Evolutionary conservation across 1,284 basidiomycete species (phyloP), one percentile per base, ranked within the genome.

Genomic region (Irpex rosettiformis): DNA sequence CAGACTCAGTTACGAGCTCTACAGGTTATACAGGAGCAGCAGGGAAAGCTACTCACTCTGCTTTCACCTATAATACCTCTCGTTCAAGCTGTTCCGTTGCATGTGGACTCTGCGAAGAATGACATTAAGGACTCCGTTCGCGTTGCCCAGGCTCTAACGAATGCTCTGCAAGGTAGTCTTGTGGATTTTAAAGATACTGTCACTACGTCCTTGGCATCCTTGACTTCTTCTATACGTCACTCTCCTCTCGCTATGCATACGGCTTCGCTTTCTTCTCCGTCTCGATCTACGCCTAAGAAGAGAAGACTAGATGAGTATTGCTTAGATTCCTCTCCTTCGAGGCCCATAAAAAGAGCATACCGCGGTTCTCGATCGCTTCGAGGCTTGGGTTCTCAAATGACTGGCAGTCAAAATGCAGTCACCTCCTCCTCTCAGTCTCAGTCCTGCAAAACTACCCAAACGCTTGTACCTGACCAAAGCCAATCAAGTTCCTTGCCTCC

Each of bases 61-160:
- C 67, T 89, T 2, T 61, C 79, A 0, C 84, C 87, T 3, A 67
- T 89, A 8, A 68, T 85, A 4, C 83, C 86, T 21, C 70, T 85
- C 6, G 61, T 88, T 3, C 83, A 87, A 56, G 73, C 79, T 4
- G 61, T 88, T 25, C 80, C 85, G 1, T 67, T 80, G 0, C 82
- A 86, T 61, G 75, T 88, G 54, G 81, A 86, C 45, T 67, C 75
- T n/a, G 71, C 77, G n/a, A 76, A 77, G 37, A 74, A 67, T 42
- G 67, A 68, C 16, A 66, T 84, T 52, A 69, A 70, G 28, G 78
- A 82, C 29, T 65, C 68, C 27, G 16, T 63, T 3, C 63, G 65
- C 28, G 63, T 68, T 7, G 33, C 16, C 6, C n/a, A 24, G 27
- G 24, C 13, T 10, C 27, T 53, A 22, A 33, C 45, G 25, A 7